Evolutionary conservation across 1,139 yeast species (phyloP), one percentile per base, ranked within the genome.

Genomic region (Kluyveromyces sp.): DNA sequence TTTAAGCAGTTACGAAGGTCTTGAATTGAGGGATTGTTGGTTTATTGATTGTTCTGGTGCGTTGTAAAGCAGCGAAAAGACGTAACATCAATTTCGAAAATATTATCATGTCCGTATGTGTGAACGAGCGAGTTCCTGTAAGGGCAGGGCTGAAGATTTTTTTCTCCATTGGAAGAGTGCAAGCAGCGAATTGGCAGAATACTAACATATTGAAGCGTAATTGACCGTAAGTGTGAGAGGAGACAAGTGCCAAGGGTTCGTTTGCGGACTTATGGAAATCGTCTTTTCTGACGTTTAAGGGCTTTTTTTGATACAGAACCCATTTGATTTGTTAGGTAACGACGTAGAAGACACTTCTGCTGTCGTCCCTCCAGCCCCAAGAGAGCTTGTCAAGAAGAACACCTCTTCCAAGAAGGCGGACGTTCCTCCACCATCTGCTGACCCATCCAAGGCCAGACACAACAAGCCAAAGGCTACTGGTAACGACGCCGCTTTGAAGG

Each of bases 371-470:
- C 72, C 80, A 22, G 26, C 9, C 51, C 74, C 80, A 65, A 82
- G 70, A 72, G 95, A 85, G 69, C 71, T 85, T 55, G 94, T 85
- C 66, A 88, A 82, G 77, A 77, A 80, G 74, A 68, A 69, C 69
- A 81, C 94, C 56, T 80, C 95, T 52, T 81, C 95, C 64, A 87
- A 85, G 79, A 89, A 89, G 78, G 66, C 80, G 48, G 96, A 88
- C 66, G 80, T 73, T 54, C 79, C 95, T 52, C 95, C 95, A 60
- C 75, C 88, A 52, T 77, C 82, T 55, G 88, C 89, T 53, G 84
- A 82, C 73, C 82, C 83, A 65, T 69, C 89, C 58, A 81, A 75
- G 71, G 89, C 95, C 58, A 83, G 75, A 73, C 83, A 85, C 70
- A 75, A 74, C 65, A 69, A 72, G 69, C 73, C 81, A 64, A 75